Evolutionary conservation across 768 basidiomycete species (phyloP).

Genomic region (Leccinum arenicola): DNA sequence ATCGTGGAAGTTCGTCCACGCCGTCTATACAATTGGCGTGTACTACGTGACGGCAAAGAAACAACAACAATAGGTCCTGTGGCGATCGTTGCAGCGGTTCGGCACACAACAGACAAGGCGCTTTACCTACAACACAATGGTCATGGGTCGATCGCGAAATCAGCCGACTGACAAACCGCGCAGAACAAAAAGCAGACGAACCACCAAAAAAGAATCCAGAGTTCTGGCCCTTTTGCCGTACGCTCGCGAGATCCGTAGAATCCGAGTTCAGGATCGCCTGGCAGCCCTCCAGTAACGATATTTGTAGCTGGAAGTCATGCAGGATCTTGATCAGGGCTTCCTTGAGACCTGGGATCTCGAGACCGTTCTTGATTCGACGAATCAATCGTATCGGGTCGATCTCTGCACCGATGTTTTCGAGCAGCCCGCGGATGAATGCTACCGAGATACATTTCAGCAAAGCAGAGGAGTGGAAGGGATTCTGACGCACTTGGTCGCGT

Average conservation of each 20-base stretch:
- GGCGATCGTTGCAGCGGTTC: slow-evolving; percentile 55
- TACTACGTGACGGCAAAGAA: slow-evolving; percentile 85
- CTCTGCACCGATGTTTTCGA: slow-evolving; percentile 95
- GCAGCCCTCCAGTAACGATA: slow-evolving; percentile 90
- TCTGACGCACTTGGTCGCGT: slow-evolving; percentile 71
- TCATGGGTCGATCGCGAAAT: background rate
- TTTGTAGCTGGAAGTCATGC: slow-evolving; percentile 93
- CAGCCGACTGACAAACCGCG: background rate
- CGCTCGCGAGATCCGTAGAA: slow-evolving; percentile 64
- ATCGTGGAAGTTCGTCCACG: slow-evolving; percentile 57
- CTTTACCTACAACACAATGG: slow-evolving; percentile 45
- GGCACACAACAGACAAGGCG: slow-evolving; percentile 64
- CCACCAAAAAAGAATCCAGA: slow-evolving; percentile 76
- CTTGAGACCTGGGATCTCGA: slow-evolving; percentile 95
- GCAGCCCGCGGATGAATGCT: slow-evolving; percentile 92
- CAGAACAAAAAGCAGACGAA: slow-evolving; percentile 35
- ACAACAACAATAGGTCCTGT: slow-evolving; percentile 65
- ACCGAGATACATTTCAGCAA: background rate
- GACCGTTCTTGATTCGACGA: slow-evolving; percentile 90
- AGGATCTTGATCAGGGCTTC: slow-evolving; percentile 94
- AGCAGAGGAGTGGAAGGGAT: background rate
- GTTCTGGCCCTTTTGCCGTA: slow-evolving; percentile 73
- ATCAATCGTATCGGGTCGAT: slow-evolving; percentile 95
- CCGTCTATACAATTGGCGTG: slow-evolving; percentile 78
- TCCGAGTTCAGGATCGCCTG: slow-evolving; percentile 85